Base-by-base conservation (phyloP, 495 filamentous ascomycete genomes). In the Neurospora sp. region DNA sequence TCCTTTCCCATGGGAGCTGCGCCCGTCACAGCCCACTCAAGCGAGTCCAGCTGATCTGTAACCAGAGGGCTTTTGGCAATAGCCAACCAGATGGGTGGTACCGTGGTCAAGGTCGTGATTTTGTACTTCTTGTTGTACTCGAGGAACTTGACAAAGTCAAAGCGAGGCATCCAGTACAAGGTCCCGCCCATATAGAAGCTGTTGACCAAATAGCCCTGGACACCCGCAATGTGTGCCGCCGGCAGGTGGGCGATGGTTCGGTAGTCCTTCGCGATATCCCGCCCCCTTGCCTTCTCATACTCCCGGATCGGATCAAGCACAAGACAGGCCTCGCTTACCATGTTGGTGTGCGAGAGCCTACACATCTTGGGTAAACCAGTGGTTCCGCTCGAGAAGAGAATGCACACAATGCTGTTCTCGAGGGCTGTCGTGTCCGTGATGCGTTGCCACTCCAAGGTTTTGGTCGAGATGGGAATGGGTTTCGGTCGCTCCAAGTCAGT, bases 371-470 rank as follows among this genome's bases (percentile, higher is more conserved):
- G 93, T 46, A 88, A 82, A 8, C 93, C 93, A 3, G 93, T 96
- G 4, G 93, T 96, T 9, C 93, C 93, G 39, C 90, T 93, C 27
- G 93, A 95, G 82, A 96, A 96, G 79, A 94, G 91, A 78, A 96
- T 90, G 40, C 91, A 94, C 53, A 79, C 75, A 11, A 73, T 75
- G 70, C 69, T 79, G 46, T 75, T 75, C 18, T 76, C 76, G 27
- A 87, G 79, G 66, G 77, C 74, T 37, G 78, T 68, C 2, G 74
- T 78, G 74, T 84, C 82, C 9, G 83, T 87, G 68, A 88, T 84
- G 46, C 81, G 77, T 31, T 77, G 70, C 85, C 85, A 87, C n/a
- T 80, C 74, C 66, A 86, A 73, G 2, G 42, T 61, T 11, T 66
- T 68, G 16, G 71, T 73, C 12, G 41, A 44, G 35, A 35, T 11